Base-by-base conservation (phyloP, 1,284 basidiomycete genomes). In the Ustilago crameri region DNA sequence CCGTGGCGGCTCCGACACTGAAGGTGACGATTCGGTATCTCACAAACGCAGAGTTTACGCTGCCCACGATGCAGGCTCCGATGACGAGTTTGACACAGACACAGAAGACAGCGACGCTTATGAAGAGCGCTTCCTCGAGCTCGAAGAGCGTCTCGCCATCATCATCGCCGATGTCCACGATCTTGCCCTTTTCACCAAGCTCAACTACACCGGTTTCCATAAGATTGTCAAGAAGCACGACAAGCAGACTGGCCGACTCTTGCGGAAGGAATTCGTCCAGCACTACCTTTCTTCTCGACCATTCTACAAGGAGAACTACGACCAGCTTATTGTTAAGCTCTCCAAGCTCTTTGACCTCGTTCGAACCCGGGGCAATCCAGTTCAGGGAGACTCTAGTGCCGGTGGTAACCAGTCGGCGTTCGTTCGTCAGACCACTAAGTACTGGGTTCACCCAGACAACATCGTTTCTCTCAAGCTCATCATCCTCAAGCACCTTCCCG, bases 91-190 rank as follows among this genome's bases (percentile, higher is more conserved):
- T 30, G 88, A 88, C 48, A 88, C 87, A 50, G 88, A 88, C 46
- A 86, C 86, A 20, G 88, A 90, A 65, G 91, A 90, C 44, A 86
- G 89, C 41, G 91, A 92, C 55, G 73, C 90, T 18, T 88, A 92
- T 23, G 95, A 98, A 81, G 93, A 93, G 69, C 88, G 90, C 38
- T 99, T 97, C 84, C 89, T 91, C 68, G 88, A 88, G 43, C 87
- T 98, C 32, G 95, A 98, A 85, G 95, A 97, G 81, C 93, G 96
- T 81, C 92, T 98, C 24, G 95, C 95, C 0, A 91, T 90, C 45
- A 89, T 99, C 55, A 95, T 98, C 24, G 95, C 96, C 3, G 96
- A 98, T 80, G 95, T 98, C 9, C 96, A 99, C 83, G 96, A 99
- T 84, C 87, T 99, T 26, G 95, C 95, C 12, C 86, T 95, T 53